A percentile compares a stretch with the other conserved stretches of the same genome.
Evolutionary conservation across 2,329 filamentous ascomycete species (phyloP).

Genomic region (Harringtonia lauricola): DNA sequence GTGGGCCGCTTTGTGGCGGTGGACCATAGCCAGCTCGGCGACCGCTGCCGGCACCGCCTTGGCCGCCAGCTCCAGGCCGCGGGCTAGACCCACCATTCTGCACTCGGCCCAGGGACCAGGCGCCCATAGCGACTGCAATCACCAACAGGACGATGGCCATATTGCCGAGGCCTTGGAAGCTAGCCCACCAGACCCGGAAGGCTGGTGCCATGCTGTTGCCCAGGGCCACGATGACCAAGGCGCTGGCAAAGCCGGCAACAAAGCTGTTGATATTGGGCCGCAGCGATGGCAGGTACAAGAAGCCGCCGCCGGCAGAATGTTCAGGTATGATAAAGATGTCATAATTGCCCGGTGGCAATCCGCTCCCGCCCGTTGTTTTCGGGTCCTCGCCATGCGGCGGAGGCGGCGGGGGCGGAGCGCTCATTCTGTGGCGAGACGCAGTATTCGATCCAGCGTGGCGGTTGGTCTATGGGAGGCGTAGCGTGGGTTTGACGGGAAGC

Average conservation of each 20-base stretch:
- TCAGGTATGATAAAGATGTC: conserved; percentile 96
- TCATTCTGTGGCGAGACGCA: conserved; percentile 25
- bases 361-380: conserved; percentile 42
- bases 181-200: conserved; percentile 60
- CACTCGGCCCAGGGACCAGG: conserved; percentile 64
- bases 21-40: conserved; percentile 19
- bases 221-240: conserved; percentile 61
- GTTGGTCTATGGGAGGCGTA: neutral
- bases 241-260: conserved; percentile 71
- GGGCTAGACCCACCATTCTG: conserved; percentile 33
- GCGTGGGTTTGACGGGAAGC: neutral
- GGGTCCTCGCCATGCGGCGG: conserved; percentile 77
- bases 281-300: conserved; percentile 87
- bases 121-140: conserved; percentile 61
- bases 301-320: conserved; percentile 78
- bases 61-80: neutral
- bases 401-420: conserved; percentile 67
- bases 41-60: neutral
- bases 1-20: conserved; percentile 3
- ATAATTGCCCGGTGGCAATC: conserved; percentile 77
- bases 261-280: conserved; percentile 84
- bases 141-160: conserved; percentile 63
- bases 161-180: conserved; percentile 60
- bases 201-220: conserved; percentile 64
- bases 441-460: conserved; percentile 6